Percentiles rank a stretch among this genome's conserved stretches.
phyloP scores from a whole-genome alignment of 805 yeast genomes.

The Sugiyamaella lignohabitans region DNA sequence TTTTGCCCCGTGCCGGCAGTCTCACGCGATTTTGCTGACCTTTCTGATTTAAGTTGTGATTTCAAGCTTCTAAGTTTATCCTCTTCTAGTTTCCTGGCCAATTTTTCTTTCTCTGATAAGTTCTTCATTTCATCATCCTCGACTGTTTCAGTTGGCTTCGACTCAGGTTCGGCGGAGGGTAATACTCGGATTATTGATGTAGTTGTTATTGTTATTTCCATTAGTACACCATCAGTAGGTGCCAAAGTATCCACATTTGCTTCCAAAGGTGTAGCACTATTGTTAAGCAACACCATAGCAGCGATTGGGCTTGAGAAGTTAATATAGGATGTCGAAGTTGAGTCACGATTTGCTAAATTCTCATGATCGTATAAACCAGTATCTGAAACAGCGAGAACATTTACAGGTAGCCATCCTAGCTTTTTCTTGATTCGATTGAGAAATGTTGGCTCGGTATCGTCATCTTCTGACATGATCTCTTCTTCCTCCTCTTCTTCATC shows the following conservation, averaged over 20 bases:
- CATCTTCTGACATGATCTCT: not conserved
- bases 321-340: not conserved
- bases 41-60: not conserved
- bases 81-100: not conserved
- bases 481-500: not conserved
- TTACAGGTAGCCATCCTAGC: not conserved
- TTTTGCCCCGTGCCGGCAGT: too few species aligned
- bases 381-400: not conserved
- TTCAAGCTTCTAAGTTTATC: not conserved
- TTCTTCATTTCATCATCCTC: not conserved
- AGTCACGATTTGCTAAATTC: not conserved
- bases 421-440: not conserved
- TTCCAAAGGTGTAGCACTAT: not conserved
- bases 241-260: too few species aligned
- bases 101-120: not conserved
- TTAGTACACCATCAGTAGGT: too few species aligned
- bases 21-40: constrained; percentile 1
- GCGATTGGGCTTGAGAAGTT: not conserved
- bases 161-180: too few species aligned
- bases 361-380: not conserved
- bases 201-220: not conserved
- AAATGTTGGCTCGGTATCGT: not conserved
- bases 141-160: not conserved
- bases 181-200: not conserved
- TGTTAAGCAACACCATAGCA: not conserved